Conservation (phyloP, 1,139 yeast species). For the Candida gigantensis region DNA sequence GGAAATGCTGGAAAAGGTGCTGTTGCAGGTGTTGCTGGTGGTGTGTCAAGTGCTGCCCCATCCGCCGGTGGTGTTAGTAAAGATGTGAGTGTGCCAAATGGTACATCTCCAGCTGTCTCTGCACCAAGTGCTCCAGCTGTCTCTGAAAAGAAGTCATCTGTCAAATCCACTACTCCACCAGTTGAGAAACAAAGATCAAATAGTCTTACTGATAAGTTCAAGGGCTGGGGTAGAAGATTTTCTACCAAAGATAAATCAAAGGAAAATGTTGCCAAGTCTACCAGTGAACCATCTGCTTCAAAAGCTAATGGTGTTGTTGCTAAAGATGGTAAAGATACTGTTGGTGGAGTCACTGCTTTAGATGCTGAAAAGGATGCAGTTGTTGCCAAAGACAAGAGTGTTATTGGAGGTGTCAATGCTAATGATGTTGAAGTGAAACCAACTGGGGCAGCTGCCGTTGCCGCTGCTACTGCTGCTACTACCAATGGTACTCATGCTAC, state of each 20-base stretch:
- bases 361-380: slow-evolving; percentile 5
- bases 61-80: slow-evolving; percentile 8
- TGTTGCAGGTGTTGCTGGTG: slow-evolving; percentile 11
- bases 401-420: slow-evolving; percentile 13
- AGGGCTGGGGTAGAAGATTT: slow-evolving; percentile 25
- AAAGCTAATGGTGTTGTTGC: slow-evolving; percentile 5
- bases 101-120: slow-evolving; percentile 4
- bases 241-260: slow-evolving; percentile 5
- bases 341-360: slow-evolving; percentile 10
- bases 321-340: slow-evolving; percentile 7
- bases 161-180: slow-evolving; percentile 11
- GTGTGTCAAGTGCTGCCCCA: slow-evolving; percentile 2
- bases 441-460: slow-evolving; percentile 1
- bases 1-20: slow-evolving; percentile 14
- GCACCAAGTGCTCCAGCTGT: slow-evolving; percentile 15
- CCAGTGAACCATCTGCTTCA: slow-evolving; percentile 4
- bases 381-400: slow-evolving; percentile 7
- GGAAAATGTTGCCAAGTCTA: slow-evolving; percentile 3
- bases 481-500: slow-evolving; percentile 11
- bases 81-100: slow-evolving; percentile 3
- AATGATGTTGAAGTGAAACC: slow-evolving; percentile 11
- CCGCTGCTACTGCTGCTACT: slow-evolving; percentile 1
- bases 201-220: slow-evolving; percentile 24
- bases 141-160: too few species aligned
- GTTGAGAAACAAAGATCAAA: slow-evolving; percentile 16